These are phyloP conservation scores for Trametopsis cervina DNA, from an alignment of 768 basidiomycete genomes.

Conservation along the genomic window DNA sequence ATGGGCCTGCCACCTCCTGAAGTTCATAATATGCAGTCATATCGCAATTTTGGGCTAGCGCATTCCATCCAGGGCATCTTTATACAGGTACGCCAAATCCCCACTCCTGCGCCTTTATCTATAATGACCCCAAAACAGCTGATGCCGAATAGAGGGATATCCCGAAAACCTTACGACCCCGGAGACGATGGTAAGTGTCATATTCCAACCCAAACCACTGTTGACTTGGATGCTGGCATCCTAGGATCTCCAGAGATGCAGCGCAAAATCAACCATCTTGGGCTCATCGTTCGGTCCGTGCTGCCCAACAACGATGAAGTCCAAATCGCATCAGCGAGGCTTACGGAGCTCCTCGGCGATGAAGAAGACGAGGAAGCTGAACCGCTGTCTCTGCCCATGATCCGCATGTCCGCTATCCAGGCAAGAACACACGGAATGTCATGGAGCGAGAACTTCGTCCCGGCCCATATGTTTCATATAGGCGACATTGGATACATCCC, in stretches of 20 bases:
- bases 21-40: constrained; percentile 28
- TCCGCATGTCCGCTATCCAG: constrained; percentile 32
- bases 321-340: constrained; percentile 17
- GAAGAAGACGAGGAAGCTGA: constrained; percentile 26
- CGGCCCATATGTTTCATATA: constrained; percentile 32
- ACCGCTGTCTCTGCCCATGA: constrained; percentile 27
- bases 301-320: constrained; percentile 29
- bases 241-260: constrained; percentile 14
- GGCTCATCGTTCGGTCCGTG: constrained; percentile 31
- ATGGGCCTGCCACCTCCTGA: constrained; percentile 38
- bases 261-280: constrained; percentile 34
- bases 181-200: constrained; percentile 11
- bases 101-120: not conserved
- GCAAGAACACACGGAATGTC: constrained; percentile 21
- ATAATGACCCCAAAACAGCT: constrained; percentile 28
- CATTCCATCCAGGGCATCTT: constrained; percentile 31
- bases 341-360: constrained; percentile 25
- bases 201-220: too few species aligned
- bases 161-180: constrained; percentile 22
- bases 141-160: constrained; percentile 33
- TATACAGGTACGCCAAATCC: constrained; percentile 30
- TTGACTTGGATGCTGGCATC: too few species aligned
- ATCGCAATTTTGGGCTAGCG: constrained; percentile 37
- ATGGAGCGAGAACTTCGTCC: constrained; percentile 22
- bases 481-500: constrained; percentile 43